phyloP scores from a whole-genome alignment of 2,329 filamentous ascomycete genomes.

The Cadophora malorum region DNA sequence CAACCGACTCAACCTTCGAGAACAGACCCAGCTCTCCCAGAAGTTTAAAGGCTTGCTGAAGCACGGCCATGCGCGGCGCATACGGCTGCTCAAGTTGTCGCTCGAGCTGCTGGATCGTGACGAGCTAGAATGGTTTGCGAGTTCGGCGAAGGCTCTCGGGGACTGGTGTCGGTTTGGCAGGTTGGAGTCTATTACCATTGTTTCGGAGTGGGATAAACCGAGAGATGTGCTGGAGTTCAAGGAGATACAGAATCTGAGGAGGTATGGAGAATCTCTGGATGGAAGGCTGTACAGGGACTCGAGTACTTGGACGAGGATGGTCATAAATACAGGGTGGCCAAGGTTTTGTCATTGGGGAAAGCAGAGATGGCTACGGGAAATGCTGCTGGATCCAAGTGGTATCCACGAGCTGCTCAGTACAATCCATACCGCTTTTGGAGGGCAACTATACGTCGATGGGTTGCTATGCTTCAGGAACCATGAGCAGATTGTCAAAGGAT shows the following conservation, averaged over 20 bases:
- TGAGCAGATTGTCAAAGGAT: constrained; percentile 21
- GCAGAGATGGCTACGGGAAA: constrained; percentile 42
- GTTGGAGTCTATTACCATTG: constrained; percentile 37
- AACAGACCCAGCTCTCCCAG: constrained; percentile 30
- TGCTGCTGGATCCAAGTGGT: constrained; percentile 41
- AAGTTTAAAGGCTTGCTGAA: constrained; percentile 32
- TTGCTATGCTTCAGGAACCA: constrained; percentile 33
- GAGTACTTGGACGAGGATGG: constrained; percentile 30
- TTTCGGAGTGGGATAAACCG: constrained; percentile 39
- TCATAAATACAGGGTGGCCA: constrained; percentile 42
- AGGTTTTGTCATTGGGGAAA: constrained; percentile 43
- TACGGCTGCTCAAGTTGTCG: constrained; percentile 37
- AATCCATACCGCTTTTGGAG: constrained; percentile 37
- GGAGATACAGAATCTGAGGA: constrained; percentile 37
- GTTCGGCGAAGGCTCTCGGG: constrained; percentile 31
- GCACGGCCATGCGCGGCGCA: constrained; percentile 25
- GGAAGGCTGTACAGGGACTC: constrained; percentile 38
- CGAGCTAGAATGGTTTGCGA: constrained; percentile 41
- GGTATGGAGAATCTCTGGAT: constrained; percentile 38
- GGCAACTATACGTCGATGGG: constrained; percentile 39
- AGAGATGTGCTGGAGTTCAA: constrained; percentile 39
- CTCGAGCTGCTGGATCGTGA: constrained; percentile 43
- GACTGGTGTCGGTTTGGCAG: constrained; percentile 29
- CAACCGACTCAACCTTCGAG: constrained; percentile 36
- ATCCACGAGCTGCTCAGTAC: constrained; percentile 33